A percentile compares a stretch with the other conserved stretches of the same genome.
Conservation (phyloP, 2,329 filamentous ascomycete genomes). For the Podosphaera xanthii region DNA sequence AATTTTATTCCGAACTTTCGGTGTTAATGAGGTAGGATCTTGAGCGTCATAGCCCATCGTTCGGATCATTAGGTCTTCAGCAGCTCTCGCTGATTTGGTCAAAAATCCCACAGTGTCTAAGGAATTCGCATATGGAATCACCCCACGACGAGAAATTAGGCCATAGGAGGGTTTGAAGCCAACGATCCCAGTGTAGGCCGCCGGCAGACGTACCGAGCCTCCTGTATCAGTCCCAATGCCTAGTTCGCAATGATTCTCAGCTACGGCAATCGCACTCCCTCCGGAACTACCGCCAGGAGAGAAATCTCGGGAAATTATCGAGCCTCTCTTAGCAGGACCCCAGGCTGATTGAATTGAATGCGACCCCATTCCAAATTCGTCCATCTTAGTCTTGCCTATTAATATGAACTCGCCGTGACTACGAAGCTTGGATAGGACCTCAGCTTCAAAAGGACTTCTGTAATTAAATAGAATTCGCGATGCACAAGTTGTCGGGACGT, state of each 20-base stretch:
- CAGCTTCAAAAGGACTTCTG: conserved; percentile 58
- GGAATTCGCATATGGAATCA: conserved; percentile 52
- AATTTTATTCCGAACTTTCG: background rate
- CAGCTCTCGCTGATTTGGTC: conserved; percentile 19
- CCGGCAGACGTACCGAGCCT: conserved; percentile 40
- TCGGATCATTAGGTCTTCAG: conserved; percentile 15
- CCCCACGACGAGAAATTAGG: conserved; percentile 41
- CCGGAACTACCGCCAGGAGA: conserved; percentile 36
- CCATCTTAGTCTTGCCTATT: conserved; percentile 73
- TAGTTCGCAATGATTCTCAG: conserved; percentile 36
- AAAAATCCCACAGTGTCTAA: conserved; percentile 50
- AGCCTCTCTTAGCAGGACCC: conserved; percentile 30
- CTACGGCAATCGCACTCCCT: conserved; percentile 43
- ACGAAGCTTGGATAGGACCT: conserved; percentile 48
- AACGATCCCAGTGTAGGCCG: conserved; percentile 40
- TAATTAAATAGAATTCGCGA: conserved; percentile 49
- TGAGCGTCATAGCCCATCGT: conserved; percentile 5
- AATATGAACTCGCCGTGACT: conserved; percentile 29
- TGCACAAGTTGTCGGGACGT: conserved; percentile 58
- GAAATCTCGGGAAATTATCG: background rate
- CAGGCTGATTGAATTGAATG: conserved; percentile 47
- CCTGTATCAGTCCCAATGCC: conserved; percentile 42
- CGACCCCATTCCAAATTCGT: conserved; percentile 91
- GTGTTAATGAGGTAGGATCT: conserved; percentile 29
- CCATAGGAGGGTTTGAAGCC: conserved; percentile 42